These are phyloP conservation scores for Strobilomyces echinocephalus DNA, from an alignment of 768 basidiomycete species.

Conservation along the genomic window DNA sequence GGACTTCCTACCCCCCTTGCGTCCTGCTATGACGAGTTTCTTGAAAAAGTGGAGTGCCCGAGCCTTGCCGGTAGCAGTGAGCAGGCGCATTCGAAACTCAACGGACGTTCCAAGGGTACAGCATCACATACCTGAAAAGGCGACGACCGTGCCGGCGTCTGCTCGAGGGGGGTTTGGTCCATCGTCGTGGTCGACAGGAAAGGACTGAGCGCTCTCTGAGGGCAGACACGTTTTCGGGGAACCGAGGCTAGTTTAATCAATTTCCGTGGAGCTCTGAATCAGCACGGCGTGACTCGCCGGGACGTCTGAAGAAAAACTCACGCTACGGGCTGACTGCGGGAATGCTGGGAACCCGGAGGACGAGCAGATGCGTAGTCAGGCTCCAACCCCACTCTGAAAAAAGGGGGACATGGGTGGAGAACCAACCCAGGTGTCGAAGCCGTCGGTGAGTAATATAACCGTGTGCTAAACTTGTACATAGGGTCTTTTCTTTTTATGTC, in stretches of 20 bases:
- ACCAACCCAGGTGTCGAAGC: constrained; percentile 8
- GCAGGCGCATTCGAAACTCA: constrained; percentile 13
- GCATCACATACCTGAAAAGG: constrained; percentile 26
- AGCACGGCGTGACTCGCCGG: not conserved
- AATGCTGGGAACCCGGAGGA: not conserved
- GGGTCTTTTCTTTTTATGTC: constrained; percentile 18
- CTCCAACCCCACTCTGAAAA: not conserved
- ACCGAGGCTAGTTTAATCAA: constrained; percentile 14
- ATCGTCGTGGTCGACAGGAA: constrained; percentile 21
- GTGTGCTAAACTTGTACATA: constrained; percentile 16
- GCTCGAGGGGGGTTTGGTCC: constrained; percentile 24
- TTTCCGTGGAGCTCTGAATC: constrained; percentile 5
- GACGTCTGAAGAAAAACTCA: not conserved
- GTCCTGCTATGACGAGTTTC: constrained; percentile 33
- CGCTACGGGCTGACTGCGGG: not conserved
- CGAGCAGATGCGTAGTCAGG: not conserved
- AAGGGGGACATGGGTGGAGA: constrained; percentile 1
- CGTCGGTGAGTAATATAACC: not conserved
- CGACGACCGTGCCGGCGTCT: constrained; percentile 20
- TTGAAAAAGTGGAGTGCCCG: constrained; percentile 39
- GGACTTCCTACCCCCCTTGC: constrained; percentile 27
- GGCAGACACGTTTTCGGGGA: constrained; percentile 27
- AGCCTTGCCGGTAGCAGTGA: constrained; percentile 11
- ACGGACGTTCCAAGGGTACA: not conserved
- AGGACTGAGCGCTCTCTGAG: constrained; percentile 19